These are phyloP conservation scores for Penicillium subrubescens DNA, from an alignment of 495 filamentous ascomycete species.

Conservation along the genomic window DNA sequence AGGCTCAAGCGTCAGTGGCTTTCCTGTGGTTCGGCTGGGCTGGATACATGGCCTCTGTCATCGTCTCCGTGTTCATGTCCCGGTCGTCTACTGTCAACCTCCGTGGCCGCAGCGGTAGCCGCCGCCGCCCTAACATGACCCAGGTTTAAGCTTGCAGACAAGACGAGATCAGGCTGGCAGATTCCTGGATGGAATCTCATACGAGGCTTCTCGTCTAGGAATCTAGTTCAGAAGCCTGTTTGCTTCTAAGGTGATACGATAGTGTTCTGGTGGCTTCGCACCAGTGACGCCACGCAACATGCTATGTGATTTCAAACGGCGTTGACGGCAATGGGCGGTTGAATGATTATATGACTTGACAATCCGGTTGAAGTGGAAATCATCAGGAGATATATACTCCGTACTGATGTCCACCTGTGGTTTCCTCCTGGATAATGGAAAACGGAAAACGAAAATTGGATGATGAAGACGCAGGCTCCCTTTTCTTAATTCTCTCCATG, in stretches of 20 bases:
- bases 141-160: constrained; percentile 55
- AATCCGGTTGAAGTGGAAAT: neutral
- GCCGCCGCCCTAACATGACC: constrained; percentile 60
- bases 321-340: constrained; percentile 1
- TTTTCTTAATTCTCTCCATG: constrained; percentile 3
- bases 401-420: neutral
- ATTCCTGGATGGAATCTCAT: neutral
- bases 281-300: neutral
- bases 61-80: constrained; percentile 51
- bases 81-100: constrained; percentile 42
- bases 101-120: constrained; percentile 42
- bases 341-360: constrained; percentile 10
- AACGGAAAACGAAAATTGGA: neutral
- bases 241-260: neutral
- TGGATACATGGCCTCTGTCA: constrained; percentile 55
- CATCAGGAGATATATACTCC: neutral
- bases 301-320: neutral
- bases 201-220: neutral
- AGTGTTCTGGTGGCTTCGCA: neutral
- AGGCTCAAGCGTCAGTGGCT: constrained; percentile 66
- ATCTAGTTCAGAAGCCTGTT: neutral
- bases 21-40: constrained; percentile 77
- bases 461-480: neutral
- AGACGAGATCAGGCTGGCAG: neutral
- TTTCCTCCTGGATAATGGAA: neutral